A percentile compares a stretch with the other conserved stretches of the same genome.
Evolutionary conservation across 805 yeast genomes (phyloP).

Genomic region (Candida ficus): DNA sequence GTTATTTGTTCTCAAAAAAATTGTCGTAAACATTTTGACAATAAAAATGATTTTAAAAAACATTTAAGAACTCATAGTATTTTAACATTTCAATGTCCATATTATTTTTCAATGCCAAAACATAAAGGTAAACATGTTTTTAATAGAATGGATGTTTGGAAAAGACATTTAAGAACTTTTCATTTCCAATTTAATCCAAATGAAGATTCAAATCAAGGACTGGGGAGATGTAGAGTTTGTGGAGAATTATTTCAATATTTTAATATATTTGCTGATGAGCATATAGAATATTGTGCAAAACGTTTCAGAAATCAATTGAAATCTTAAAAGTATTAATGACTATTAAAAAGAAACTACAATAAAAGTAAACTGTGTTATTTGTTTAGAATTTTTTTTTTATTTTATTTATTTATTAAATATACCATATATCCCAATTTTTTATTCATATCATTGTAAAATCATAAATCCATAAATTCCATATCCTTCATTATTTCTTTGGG

Average conservation of each 20-base stretch:
- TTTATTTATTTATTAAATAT: not conserved
- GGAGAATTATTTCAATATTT: conserved; percentile 48
- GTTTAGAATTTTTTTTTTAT: not conserved
- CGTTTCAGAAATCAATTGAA: conserved; percentile 1
- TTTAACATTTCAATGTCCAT: conserved; percentile 10
- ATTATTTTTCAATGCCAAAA: conserved; percentile 30
- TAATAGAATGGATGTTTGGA: conserved; percentile 67
- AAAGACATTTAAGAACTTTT: conserved; percentile 64
- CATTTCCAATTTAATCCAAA: conserved; percentile 36
- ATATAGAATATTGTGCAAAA: conserved; percentile 9
- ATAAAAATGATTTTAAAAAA: conserved; percentile 7
- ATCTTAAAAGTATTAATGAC: too few species aligned
- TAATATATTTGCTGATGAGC: conserved; percentile 32
- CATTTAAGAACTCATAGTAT: conserved; percentile 7
- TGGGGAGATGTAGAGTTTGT: conserved; percentile 66
- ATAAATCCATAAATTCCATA: not conserved
- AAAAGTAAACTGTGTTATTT: not conserved
- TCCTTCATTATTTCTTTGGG: not conserved
- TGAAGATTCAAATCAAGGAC: conserved; percentile 34
- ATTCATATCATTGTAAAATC: not conserved
- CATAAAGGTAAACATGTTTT: conserved; percentile 76
- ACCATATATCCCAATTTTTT: not conserved
- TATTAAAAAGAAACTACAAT: not conserved
- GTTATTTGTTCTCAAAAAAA: conserved; percentile 3
- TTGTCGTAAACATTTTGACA: conserved; percentile 3